A percentile compares a stretch with the other conserved stretches of the same genome.
These are phyloP conservation scores for Bolboschoenus planiculmis DNA, from an alignment of 176 grass and related monocot species.

Conservation along the genomic window DNA sequence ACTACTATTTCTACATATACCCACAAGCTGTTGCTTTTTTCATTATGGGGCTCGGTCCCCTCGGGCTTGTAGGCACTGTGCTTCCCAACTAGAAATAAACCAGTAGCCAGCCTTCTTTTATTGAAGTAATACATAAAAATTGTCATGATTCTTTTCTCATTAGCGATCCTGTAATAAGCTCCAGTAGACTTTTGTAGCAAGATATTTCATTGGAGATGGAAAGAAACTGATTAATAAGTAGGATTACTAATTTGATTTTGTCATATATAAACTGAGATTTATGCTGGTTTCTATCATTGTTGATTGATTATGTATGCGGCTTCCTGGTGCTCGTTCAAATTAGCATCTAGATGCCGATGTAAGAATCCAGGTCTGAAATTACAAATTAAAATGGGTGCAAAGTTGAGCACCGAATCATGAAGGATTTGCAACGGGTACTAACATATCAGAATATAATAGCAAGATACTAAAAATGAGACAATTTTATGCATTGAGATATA, in stretches of 20 bases:
- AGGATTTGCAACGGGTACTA: background rate
- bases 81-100: slow-evolving; percentile 36
- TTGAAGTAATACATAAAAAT: background rate
- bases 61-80: slow-evolving; percentile 75
- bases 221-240: background rate
- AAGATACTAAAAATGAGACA: background rate
- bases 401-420: background rate
- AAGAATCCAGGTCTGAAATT: background rate
- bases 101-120: background rate
- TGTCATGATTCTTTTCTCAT: slow-evolving; percentile 3
- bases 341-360: background rate
- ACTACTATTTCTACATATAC: slow-evolving; percentile 83
- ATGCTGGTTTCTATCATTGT: background rate
- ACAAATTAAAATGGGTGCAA: background rate
- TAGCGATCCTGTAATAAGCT: slow-evolving; percentile 13
- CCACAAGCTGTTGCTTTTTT: slow-evolving; percentile 60
- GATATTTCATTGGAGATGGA: background rate
- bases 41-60: slow-evolving; percentile 52
- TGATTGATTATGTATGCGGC: background rate
- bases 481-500: background rate
- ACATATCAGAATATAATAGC: background rate
- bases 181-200: background rate
- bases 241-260: background rate
- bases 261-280: background rate
- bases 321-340: background rate